Evolutionary conservation across 352 stramenopile genomes (phyloP).

Genomic region (Pythium scleroteichum): DNA sequence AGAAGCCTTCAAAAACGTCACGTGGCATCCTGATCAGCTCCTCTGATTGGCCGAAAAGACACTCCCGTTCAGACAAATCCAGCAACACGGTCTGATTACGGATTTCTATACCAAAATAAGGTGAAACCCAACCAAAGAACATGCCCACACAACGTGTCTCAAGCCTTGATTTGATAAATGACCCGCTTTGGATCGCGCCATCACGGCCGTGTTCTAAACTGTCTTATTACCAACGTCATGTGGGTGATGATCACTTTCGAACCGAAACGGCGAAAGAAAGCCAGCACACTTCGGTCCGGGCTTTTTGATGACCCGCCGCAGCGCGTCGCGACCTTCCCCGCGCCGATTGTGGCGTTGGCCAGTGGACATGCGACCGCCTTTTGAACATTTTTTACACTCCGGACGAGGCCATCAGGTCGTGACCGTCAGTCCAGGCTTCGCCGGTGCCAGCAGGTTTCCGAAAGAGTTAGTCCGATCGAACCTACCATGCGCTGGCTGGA

Average conservation of each 20-base stretch:
- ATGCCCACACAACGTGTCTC: too few relatives aligned
- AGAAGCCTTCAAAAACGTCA: background rate
- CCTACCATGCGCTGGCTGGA: background rate
- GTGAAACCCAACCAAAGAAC: too few relatives aligned
- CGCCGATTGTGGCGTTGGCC: too few relatives aligned
- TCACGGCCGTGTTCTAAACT: background rate
- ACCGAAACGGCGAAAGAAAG: background rate
- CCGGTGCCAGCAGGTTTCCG: slow-evolving; percentile 8
- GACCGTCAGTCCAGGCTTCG: slow-evolving; percentile 4
- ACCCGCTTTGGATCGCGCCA: too few relatives aligned
- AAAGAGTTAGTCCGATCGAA: background rate
- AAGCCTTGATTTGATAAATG: too few relatives aligned
- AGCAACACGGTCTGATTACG: background rate
- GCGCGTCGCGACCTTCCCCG: background rate
- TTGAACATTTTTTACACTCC: background rate
- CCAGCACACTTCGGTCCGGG: background rate
- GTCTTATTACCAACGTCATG: background rate
- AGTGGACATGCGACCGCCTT: too few relatives aligned
- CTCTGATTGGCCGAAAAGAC: background rate
- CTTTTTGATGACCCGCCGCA: background rate
- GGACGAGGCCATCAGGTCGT: background rate
- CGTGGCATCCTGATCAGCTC: slow-evolving; percentile 5
- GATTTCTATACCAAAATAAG: background rate
- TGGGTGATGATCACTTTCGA: background rate
- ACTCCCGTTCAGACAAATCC: background rate